Base-by-base conservation (phyloP, 2,329 filamentous ascomycete species). In the Tricladium varicosporioides region DNA sequence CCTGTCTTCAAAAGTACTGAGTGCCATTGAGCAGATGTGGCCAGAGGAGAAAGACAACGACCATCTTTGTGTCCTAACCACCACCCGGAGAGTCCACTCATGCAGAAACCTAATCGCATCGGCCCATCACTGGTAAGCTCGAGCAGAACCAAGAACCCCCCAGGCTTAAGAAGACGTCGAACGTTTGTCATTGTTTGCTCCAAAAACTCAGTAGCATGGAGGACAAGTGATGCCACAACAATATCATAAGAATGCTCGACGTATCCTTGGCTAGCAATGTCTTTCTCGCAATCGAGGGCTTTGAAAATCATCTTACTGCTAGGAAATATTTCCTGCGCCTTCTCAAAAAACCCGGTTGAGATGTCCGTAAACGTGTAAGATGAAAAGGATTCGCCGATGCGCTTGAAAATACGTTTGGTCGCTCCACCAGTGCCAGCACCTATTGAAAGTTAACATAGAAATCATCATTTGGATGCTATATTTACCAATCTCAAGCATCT, bases 311-410 rank as follows among this genome's bases (percentile, higher is more conserved):
- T 43, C 27, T 5, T 68, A 63, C 47, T 43, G 2, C 18, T 36
- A 15, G 48, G 13, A 44, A 71, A 69, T 8, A 58, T 53, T 22
- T 69, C 60, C 18, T 64, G 58, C 0, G 72, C 74, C 1, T 65
- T 61, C 16, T 72, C 70, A 51, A 80, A 77, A 65, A 76, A 76
- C 8, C 67, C 71, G 4, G 69, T 55, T 0, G 73, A 73, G 9
- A 78, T 71, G 57, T 79, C 77, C 0, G 78, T 79, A 63, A 69
- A 80, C 0, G 73, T 76, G 61, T 80, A 80, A 2, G 68, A 70
- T 2, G 68, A 60, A 46, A 74, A 74, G 3, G 54, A 3, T 10
- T 60, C 11, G 1, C 64, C 70, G 10, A 78, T 60, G 2, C 50
- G 44, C 2, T 65, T 53, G 1, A 79, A 60, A 5, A 78, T 65